Conservation (phyloP, 768 basidiomycete species). For the Pleurotus tuoliensis region DNA sequence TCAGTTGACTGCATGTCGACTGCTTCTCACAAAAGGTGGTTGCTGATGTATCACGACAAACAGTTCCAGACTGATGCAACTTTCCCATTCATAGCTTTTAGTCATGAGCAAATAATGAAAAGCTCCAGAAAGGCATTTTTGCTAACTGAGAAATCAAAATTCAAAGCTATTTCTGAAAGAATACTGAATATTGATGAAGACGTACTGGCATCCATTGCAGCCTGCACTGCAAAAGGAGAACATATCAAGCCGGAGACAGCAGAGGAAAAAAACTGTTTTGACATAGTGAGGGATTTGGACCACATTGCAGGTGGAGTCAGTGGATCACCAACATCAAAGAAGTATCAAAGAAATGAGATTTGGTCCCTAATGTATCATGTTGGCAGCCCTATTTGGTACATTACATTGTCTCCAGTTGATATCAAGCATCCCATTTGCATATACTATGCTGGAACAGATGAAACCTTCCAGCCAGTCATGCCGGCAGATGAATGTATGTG, state of each 20-base stretch:
- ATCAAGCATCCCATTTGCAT: conserved; percentile 15
- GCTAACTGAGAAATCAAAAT: conserved; percentile 14
- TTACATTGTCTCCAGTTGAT: not conserved
- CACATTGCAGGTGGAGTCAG: conserved; percentile 13
- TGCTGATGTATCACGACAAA: conserved; percentile 36
- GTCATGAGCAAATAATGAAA: conserved; percentile 31
- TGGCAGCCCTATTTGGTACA: not conserved
- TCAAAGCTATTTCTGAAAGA: conserved; percentile 12
- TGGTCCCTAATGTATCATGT: not conserved
- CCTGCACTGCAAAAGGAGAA: conserved; percentile 1
- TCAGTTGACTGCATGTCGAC: conserved; percentile 15
- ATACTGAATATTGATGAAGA: conserved; percentile 12
- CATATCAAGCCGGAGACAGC: conserved; percentile 12
- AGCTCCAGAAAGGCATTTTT: conserved; percentile 14
- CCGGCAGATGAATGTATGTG: conserved; percentile 1
- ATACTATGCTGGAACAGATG: conserved; percentile 25
- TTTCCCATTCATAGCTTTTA: conserved; percentile 35
- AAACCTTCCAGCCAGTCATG: conserved; percentile 16
- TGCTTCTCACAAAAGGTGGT: conserved; percentile 18
- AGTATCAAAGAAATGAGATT: conserved; percentile 8
- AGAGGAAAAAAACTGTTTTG: conserved; percentile 16
- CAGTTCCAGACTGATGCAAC: conserved; percentile 31
- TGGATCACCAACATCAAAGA: conserved; percentile 20
- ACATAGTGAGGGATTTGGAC: conserved; percentile 17
- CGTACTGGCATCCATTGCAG: conserved; percentile 11